A percentile compares a stretch with the other conserved stretches of the same genome.
Conservation (phyloP, 2,329 filamentous ascomycete genomes). For the Aspergillus sp. region DNA sequence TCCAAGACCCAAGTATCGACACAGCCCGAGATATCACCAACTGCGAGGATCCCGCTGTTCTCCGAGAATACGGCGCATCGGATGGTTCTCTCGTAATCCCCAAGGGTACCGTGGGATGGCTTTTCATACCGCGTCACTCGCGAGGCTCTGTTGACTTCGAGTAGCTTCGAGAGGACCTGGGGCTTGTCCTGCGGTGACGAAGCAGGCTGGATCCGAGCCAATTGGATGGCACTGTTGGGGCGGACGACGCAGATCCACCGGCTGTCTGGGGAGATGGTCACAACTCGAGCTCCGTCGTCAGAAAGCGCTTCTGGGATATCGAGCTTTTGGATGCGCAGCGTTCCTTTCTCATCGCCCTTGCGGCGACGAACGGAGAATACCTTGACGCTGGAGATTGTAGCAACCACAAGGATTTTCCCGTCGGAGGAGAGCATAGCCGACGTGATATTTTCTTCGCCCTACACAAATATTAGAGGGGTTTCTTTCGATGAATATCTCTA, state of each 20-base stretch:
- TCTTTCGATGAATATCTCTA: background rate
- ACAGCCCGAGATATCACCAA: conserved; percentile 78
- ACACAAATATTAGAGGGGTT: conserved; percentile 39
- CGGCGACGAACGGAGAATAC: conserved; percentile 67
- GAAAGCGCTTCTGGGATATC: conserved; percentile 59
- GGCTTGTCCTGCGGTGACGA: conserved; percentile 44
- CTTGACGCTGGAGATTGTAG: conserved; percentile 73
- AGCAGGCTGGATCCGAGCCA: conserved; percentile 49
- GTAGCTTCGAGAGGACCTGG: conserved; percentile 44
- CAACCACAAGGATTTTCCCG: conserved; percentile 72
- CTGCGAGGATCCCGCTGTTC: conserved; percentile 75
- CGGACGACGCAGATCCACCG: conserved; percentile 53
- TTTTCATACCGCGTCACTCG: conserved; percentile 40
- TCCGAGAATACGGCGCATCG: conserved; percentile 74
- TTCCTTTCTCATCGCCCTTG: conserved; percentile 53
- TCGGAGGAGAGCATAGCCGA: conserved; percentile 69
- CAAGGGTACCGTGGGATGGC: conserved; percentile 64
- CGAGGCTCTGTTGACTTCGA: conserved; percentile 38
- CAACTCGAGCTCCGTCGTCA: conserved; percentile 63
- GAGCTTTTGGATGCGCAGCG: conserved; percentile 69
- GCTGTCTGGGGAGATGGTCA: conserved; percentile 53
- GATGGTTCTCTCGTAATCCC: conserved; percentile 74
- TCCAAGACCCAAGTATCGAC: conserved; percentile 82
- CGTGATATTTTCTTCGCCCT: conserved; percentile 79
- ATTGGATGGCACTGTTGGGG: conserved; percentile 57